Percentiles rank a stretch among this genome's conserved stretches.
Evolutionary conservation across 129 eudicot genomes (phyloP).

Genomic region (Helichrysum umbraculigerum): DNA sequence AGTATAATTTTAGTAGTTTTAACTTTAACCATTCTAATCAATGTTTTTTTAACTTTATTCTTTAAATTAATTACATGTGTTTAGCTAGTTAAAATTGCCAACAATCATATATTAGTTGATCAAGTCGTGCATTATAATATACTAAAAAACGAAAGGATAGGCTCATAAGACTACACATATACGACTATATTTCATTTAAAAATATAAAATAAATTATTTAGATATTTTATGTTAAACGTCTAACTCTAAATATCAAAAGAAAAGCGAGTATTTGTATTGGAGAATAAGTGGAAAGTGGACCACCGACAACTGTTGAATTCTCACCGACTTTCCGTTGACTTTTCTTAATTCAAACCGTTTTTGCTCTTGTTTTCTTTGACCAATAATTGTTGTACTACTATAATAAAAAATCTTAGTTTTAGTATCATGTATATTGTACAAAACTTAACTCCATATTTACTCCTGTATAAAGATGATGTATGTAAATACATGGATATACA

Average conservation of each 20-base stretch:
- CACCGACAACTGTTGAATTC: constrained; percentile 20
- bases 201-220: too few species aligned
- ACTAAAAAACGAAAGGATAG: too few species aligned
- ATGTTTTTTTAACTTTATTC: not conserved
- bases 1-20: too few species aligned
- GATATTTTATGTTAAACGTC: not conserved
- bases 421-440: too few species aligned
- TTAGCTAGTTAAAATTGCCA: not conserved
- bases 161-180: too few species aligned
- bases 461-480: too few species aligned
- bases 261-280: constrained; percentile 1
- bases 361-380: not conserved
- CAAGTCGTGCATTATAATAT: not conserved
- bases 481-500: too few species aligned
- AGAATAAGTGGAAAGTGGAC: constrained; percentile 33
- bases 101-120: not conserved
- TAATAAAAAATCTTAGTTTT: too few species aligned
- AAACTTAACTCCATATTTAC: too few species aligned
- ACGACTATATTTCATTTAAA: too few species aligned
- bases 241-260: not conserved
- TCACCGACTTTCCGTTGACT: constrained; percentile 36
- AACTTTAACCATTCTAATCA: not conserved
- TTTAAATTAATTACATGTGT: not conserved
- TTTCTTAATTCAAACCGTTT: not conserved
- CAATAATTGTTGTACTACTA: not conserved